Base-by-base conservation (phyloP, 768 basidiomycete genomes). In the Fomitopsis serialis region DNA sequence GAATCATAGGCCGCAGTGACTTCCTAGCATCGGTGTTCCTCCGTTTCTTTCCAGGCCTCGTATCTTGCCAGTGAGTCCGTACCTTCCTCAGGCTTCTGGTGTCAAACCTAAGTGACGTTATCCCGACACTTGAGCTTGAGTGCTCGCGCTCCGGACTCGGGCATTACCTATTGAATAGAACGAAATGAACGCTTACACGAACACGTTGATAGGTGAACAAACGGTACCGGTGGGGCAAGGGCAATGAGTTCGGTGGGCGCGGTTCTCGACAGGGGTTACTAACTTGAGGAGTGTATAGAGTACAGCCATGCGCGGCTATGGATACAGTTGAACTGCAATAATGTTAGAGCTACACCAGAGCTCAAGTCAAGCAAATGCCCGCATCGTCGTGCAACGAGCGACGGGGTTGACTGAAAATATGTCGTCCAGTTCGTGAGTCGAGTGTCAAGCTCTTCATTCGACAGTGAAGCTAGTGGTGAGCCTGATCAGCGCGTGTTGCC, bases 381-480 rank as follows among this genome's bases (percentile, higher is more conserved):
- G 11, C 29, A 47, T 45, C 44, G 44, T 45, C 24, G 44, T 45
- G 11, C 44, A 45, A 47, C 46, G 27, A 47, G 23, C 25, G 29
- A 47, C 29, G 29, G 29, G 29, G 29, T 11, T 29, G 29, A 8
- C 10, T 25, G 27, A 19, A 34, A 34, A 17, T 3, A 19, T 7
- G 15, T 45, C 46, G 27, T 27, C 12, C 6, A 23, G 27, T 47
- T n/a, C 19, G 44, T 42, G 25, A 8, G 21, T 19, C 21, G 6
- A 45, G 9, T 17, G 21, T 23, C 44, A 23, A 40, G 24, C 22
- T 35, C 24, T 52, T 58, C 37, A 61, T 12, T 54, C 56, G 46
- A 54, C 59, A 8, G 56, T 61, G 48, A 61, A 61, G 52, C 59
- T 61, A 19, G 24, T 13, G 34, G 45, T 15, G 12, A n/a, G 6